Percentiles rank a stretch among this genome's conserved stretches.
Conservation (phyloP, 2,329 filamentous ascomycete genomes). For the Neofusicoccum cordaticola region DNA sequence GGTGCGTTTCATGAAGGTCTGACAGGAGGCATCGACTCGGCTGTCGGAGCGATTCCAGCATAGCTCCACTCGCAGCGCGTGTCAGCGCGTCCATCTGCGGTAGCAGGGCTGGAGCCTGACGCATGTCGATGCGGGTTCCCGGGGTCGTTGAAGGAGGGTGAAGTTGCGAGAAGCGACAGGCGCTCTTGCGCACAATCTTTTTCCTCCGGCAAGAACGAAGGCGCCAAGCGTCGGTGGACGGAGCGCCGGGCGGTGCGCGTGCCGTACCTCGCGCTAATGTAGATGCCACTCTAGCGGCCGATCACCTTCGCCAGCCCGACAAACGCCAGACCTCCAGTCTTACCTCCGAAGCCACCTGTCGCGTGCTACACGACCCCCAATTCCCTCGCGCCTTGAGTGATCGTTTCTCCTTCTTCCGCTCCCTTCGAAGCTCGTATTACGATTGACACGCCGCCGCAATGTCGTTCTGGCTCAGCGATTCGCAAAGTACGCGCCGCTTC, state of each 20-base stretch:
- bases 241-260: neutral
- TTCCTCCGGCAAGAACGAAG: neutral
- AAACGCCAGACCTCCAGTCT: neutral
- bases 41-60: neutral
- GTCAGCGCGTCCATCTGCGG: neutral
- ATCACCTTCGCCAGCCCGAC: constrained; percentile 7
- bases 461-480: constrained; percentile 95
- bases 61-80: neutral
- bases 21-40: neutral
- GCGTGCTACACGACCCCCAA: neutral
- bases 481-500: constrained; percentile 66
- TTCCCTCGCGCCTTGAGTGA: neutral
- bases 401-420: neutral
- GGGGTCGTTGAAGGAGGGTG: neutral
- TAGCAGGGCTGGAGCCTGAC: neutral
- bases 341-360: neutral
- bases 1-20: neutral
- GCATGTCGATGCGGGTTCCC: neutral
- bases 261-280: constrained; percentile 10
- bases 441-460: constrained; percentile 42
- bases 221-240: constrained; percentile 1
- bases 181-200: neutral
- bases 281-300: constrained; percentile 8
- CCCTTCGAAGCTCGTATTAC: neutral
- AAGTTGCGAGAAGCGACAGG: neutral